Conservation (phyloP, 2,329 filamentous ascomycete genomes). For the Aspergillus sp. region DNA sequence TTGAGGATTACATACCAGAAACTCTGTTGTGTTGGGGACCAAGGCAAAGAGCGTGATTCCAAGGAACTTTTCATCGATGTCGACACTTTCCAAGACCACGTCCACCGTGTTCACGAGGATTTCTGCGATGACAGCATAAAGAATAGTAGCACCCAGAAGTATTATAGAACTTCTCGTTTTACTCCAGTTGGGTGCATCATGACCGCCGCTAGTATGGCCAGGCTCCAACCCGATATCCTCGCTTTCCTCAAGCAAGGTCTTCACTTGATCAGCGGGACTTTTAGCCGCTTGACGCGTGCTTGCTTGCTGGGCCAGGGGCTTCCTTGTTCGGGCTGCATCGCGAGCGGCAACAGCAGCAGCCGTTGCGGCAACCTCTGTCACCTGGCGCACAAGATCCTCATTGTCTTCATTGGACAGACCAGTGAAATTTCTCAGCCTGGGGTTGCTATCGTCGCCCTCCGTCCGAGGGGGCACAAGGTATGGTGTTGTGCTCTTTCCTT, state of each 20-base stretch:
- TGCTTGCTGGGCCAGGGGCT: slow-evolving; percentile 46
- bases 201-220: slow-evolving; percentile 64
- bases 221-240: slow-evolving; percentile 51
- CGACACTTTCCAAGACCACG: slow-evolving; percentile 84
- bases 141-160: slow-evolving; percentile 79
- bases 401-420: slow-evolving; percentile 83
- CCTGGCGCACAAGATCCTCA: slow-evolving; percentile 75
- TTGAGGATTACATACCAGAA: slow-evolving; percentile 66
- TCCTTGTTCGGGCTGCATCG: slow-evolving; percentile 64
- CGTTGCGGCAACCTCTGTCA: slow-evolving; percentile 91
- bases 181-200: slow-evolving; percentile 99
- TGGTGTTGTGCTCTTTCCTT: slow-evolving; percentile 49
- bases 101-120: slow-evolving; percentile 97
- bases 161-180: slow-evolving; percentile 87
- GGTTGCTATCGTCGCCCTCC: slow-evolving; percentile 43
- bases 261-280: slow-evolving; percentile 37
- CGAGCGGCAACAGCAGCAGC: slow-evolving; percentile 84
- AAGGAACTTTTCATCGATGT: slow-evolving; percentile 95
- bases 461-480: slow-evolving; percentile 76
- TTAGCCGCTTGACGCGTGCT: slow-evolving; percentile 36
- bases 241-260: slow-evolving; percentile 44
- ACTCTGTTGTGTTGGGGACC: slow-evolving; percentile 97
- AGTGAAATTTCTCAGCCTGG: slow-evolving; percentile 43
- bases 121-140: slow-evolving; percentile 96
- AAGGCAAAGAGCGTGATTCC: slow-evolving; percentile 95